Conservation (phyloP, 495 filamentous ascomycete genomes). For the Aspergillus kassunensis region DNA sequence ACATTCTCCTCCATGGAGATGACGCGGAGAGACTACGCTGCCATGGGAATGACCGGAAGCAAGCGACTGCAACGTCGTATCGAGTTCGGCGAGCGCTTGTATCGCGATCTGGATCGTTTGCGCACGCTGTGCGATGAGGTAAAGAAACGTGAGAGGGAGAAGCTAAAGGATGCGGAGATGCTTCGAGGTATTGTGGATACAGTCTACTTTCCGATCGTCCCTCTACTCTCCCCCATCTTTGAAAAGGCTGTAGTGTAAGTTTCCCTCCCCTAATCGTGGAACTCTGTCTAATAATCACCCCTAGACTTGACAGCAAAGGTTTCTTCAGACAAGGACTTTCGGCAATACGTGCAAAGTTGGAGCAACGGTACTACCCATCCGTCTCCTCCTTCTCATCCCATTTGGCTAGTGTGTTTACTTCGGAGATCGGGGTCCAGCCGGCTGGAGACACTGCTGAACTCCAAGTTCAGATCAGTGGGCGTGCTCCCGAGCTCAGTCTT, state of each 20-base stretch:
- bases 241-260: constrained; percentile 74
- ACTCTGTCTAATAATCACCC: no score
- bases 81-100: constrained; percentile 76
- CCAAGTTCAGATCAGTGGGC: constrained; percentile 50
- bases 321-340: constrained; percentile 64
- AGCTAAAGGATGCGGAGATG: constrained; percentile 70
- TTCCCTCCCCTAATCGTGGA: no score
- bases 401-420: constrained; percentile 63
- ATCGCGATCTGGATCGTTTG: constrained; percentile 71
- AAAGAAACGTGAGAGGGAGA: constrained; percentile 67
- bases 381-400: constrained; percentile 71
- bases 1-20: constrained; percentile 96
- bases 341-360: constrained; percentile 59
- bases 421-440: constrained; percentile 56
- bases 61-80: constrained; percentile 74
- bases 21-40: constrained; percentile 84
- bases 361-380: constrained; percentile 69
- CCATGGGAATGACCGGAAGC: constrained; percentile 81
- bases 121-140: constrained; percentile 62
- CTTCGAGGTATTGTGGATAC: constrained; percentile 74
- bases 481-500: constrained; percentile 52
- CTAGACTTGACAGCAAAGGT: constrained; percentile 68
- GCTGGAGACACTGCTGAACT: constrained; percentile 50
- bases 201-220: constrained; percentile 84
- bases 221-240: constrained; percentile 72